Evolutionary conservation across 2,329 filamentous ascomycete genomes (phyloP).

Genomic region (Colletotrichum tabaci): DNA sequence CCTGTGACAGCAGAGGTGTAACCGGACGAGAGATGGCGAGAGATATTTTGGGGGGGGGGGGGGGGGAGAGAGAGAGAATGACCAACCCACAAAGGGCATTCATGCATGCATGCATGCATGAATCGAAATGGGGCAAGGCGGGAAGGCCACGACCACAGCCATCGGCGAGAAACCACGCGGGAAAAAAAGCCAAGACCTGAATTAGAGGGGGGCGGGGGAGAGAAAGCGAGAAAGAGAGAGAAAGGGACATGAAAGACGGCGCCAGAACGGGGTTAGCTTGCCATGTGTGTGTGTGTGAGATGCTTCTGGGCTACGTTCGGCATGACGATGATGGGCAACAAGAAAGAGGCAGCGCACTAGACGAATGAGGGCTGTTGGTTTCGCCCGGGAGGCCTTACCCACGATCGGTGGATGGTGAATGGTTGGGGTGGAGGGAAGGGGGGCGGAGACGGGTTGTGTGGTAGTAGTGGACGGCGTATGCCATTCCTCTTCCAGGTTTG

Average conservation of each 20-base stretch:
- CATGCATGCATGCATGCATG: no score
- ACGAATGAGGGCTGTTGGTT: constrained; percentile 12
- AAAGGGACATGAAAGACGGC: neutral
- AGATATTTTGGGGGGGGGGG: no score
- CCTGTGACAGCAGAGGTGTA: neutral
- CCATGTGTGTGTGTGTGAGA: neutral
- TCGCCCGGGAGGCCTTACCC: constrained; percentile 41
- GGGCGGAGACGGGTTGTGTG: no score
- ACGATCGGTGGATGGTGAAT: constrained; percentile 35
- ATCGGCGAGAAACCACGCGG: neutral
- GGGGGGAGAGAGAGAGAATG: neutral
- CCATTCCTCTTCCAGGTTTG: neutral
- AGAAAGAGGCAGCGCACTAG: neutral
- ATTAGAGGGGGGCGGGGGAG: neutral
- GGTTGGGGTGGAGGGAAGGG: neutral
- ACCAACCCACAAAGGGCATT: neutral
- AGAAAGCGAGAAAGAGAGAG: neutral
- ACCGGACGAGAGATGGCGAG: neutral
- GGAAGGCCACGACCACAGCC: neutral
- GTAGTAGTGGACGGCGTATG: neutral
- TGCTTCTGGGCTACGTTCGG: neutral
- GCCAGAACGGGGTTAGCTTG: constrained; percentile 9
- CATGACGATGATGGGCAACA: neutral
- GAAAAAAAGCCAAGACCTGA: neutral
- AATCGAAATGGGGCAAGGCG: neutral